Base-by-base conservation (phyloP, 2,329 filamentous ascomycete species). In the Gaeumannomyces sp. region DNA sequence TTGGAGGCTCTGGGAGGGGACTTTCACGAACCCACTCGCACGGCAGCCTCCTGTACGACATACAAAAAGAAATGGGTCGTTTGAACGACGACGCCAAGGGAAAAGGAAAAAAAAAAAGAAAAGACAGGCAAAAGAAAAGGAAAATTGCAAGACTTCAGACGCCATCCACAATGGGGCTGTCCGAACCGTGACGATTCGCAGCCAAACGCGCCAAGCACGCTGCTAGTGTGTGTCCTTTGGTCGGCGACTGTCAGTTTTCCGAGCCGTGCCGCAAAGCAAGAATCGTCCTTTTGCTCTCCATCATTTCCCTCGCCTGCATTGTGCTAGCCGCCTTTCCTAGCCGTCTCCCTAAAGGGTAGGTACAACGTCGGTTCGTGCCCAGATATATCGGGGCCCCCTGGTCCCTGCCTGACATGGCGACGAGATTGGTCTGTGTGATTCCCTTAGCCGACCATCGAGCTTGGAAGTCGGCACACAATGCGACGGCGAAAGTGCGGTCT, bases 1-100 rank as follows among this genome's bases (percentile, higher is more conserved):
- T 63, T 63, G 62, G 62, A 63, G 62, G 62, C 62, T 63, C 62
- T 63, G 16, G 62, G 62, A 63, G 62, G 62, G 62, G 53, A 35
- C 57, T 28, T 58, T 10, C 14, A 57, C 14, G 62, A 63, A 63
- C 58, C 62, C 62, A 63, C 62, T 60, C 59, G 27, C 59, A 60
- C 59, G 59, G 59, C 27, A 60, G 29, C 59, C 38, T 60, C 31
- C 59, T 60, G 59, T 60, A 60, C 59, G 59, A 60, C 59, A 60
- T 60, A 1, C 45, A 53, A 53, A 53, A 53, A 50, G 45, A 53
- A 53, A n/a, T 53, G 45, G 45, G 45, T 53, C 45, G 45, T 53
- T 45, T 53, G 45, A n/a, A 53, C 45, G 45, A 53, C 45, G 45
- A 53, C 45, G 22, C 45, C 45, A 53, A n/a, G n/a, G n/a, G n/a